phyloP scores from a whole-genome alignment of 2,329 filamentous ascomycete genomes.

The Fusarium circinatum region DNA sequence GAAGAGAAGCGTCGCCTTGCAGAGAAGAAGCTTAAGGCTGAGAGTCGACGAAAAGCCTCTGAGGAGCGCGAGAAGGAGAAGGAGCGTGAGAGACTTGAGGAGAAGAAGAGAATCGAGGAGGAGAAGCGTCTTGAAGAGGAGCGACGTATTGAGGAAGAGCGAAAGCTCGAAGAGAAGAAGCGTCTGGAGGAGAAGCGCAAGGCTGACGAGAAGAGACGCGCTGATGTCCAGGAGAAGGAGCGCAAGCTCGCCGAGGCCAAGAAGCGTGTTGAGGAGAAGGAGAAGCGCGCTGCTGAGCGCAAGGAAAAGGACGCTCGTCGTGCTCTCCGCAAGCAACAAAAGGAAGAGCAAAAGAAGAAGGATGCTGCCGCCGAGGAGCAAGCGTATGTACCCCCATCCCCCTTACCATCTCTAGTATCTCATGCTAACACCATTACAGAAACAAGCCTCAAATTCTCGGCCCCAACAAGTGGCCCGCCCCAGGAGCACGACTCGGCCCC shows the following conservation, averaged over 20 bases:
- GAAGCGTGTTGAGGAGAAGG: slow-evolving; percentile 12
- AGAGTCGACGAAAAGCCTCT: slow-evolving; percentile 6
- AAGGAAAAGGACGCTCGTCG: slow-evolving; percentile 25
- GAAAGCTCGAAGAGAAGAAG: slow-evolving; percentile 18
- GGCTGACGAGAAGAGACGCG: slow-evolving; percentile 9
- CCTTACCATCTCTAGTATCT: accelerated
- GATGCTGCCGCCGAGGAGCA: slow-evolving; percentile 11
- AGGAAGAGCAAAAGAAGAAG: slow-evolving; percentile 19
- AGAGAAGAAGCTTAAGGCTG: slow-evolving; percentile 10
- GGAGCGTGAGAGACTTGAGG: slow-evolving; percentile 1
- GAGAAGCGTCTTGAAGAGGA: slow-evolving; percentile 11
- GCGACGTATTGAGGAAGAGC: slow-evolving; percentile 5
- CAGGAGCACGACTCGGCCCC: slow-evolving; percentile 13
- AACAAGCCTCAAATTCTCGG: slow-evolving; percentile 14
- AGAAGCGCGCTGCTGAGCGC: slow-evolving; percentile 18
- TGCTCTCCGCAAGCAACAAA: slow-evolving; percentile 13
- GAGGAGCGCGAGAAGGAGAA: slow-evolving; percentile 13
- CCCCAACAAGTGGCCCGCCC: slow-evolving; percentile 18
- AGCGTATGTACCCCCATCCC: not conserved
- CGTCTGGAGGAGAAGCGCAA: slow-evolving; percentile 14
- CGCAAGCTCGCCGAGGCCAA: slow-evolving; percentile 6
- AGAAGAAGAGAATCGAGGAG: slow-evolving; percentile 15
- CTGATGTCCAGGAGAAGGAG: slow-evolving; percentile 2
- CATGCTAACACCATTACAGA: not conserved
- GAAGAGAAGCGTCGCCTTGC: slow-evolving; percentile 14